Base-by-base conservation (phyloP, 2,329 filamentous ascomycete species). In the Microdochium paspali region DNA sequence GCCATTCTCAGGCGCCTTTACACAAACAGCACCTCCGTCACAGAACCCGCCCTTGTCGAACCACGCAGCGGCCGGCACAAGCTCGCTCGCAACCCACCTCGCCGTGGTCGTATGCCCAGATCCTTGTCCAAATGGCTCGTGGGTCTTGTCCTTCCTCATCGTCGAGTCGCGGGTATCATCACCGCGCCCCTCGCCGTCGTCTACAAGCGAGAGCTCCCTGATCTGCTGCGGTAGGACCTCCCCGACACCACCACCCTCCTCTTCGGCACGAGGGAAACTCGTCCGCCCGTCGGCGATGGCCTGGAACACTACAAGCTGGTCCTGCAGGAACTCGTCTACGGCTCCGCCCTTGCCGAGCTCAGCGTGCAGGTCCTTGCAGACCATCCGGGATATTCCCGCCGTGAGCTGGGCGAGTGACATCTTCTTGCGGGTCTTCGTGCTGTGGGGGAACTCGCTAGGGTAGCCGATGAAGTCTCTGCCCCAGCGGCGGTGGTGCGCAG, bases 251-350 rank as follows among this genome's bases (percentile, higher is more conserved):
- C 49, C 9, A 45, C 23, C 1, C 52, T 28, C 57, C 54, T 46
- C 52, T 46, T 32, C 65, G 55, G 10, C 48, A 24, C 58, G 54
- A 20, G 65, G 67, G 49, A 78, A 73, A 3, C 66, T 71, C 10
- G 77, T 77, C 45, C 58, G 64, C 0, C 76, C 78, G 12, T 72
- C 66, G 1, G 76, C 73, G 10, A 84, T 62, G 3, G 75, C 74
- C 59, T 84, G 79, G 54, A 82, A 80, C 18, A 79, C 65, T 3
- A 82, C 64, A 23, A 84, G 55, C 58, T 84, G 80, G 58, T 83
- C 80, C 60, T 82, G 77, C 13, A 83, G 65, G 55, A 74, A 70
- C 53, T 75, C 67, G 51, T 84, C 80, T 6, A 79, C 72, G 2
- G 71, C 65, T 0, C 76, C 71, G 2, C 68, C 64, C 1, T 63